These are phyloP conservation scores for Apiotrichum laibachii DNA, from an alignment of 1,284 basidiomycete species.

Conservation along the genomic window DNA sequence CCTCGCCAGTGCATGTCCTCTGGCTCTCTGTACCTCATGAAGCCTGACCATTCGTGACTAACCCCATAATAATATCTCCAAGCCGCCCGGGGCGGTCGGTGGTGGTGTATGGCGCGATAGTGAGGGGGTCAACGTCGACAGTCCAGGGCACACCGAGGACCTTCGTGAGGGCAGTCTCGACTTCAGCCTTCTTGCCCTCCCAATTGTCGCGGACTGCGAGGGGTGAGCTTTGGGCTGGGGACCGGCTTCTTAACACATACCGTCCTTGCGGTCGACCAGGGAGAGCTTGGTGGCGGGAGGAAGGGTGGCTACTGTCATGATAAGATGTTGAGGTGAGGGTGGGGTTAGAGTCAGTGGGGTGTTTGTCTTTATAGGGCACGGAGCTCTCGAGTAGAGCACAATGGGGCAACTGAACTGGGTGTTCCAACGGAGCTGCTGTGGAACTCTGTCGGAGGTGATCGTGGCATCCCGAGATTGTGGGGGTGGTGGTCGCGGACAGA, in stretches of 20 bases:
- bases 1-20: no score
- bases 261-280: conserved; percentile 10
- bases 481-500: no score
- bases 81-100: neutral
- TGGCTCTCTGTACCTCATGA: neutral
- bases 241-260: neutral
- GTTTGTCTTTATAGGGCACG: no score
- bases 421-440: no score
- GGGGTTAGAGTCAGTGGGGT: no score
- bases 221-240: neutral
- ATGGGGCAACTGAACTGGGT: no score
- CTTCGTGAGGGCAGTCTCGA: conserved; percentile 1
- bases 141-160: conserved; percentile 7
- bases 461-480: no score
- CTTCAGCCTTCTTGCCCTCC: neutral
- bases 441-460: no score
- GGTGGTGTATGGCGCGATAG: conserved; percentile 6
- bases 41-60: neutral
- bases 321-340: no score
- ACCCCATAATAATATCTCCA: conserved; percentile 5
- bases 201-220: conserved; percentile 8
- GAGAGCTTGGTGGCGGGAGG: conserved; percentile 12
- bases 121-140: conserved; percentile 9
- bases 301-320: neutral
- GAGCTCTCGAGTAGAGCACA: no score